phyloP scores from a whole-genome alignment of 805 yeast species.

The Schizosaccharomyces japonicus region DNA sequence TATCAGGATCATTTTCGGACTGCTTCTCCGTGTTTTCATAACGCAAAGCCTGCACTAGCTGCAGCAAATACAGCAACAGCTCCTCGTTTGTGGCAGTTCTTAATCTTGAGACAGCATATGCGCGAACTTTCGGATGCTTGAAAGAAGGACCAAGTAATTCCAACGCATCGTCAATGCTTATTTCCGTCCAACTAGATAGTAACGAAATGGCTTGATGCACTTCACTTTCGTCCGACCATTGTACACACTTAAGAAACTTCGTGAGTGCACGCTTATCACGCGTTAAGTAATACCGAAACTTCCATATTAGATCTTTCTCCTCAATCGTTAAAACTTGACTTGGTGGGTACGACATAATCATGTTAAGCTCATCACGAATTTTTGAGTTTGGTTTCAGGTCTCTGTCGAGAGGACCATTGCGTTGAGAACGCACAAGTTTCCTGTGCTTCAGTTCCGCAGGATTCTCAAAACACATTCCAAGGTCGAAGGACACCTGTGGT shows the following conservation, averaged over 20 bases:
- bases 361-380: conserved; percentile 44
- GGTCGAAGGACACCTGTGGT: conserved; percentile 24
- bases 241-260: conserved; percentile 65
- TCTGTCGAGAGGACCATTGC: conserved; percentile 49
- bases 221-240: conserved; percentile 71
- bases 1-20: conserved; percentile 5
- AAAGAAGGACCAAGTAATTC: conserved; percentile 66
- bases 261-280: conserved; percentile 44
- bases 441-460: conserved; percentile 78
- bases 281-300: conserved; percentile 60
- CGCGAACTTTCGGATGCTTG: conserved; percentile 46
- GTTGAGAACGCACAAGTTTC: conserved; percentile 60
- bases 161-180: conserved; percentile 62
- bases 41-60: conserved; percentile 73
- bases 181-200: conserved; percentile 45
- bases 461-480: conserved; percentile 43
- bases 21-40: conserved; percentile 23
- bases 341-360: conserved; percentile 53
- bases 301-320: conserved; percentile 77
- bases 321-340: conserved; percentile 57
- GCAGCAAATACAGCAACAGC: conserved; percentile 40
- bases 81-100: conserved; percentile 53
- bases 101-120: conserved; percentile 70
- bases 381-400: conserved; percentile 77
- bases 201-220: conserved; percentile 54